These are phyloP conservation scores for Choanephora cucurbitarum DNA, from an alignment of 371 early-diverging fungal genomes.

Conservation along the genomic window DNA sequence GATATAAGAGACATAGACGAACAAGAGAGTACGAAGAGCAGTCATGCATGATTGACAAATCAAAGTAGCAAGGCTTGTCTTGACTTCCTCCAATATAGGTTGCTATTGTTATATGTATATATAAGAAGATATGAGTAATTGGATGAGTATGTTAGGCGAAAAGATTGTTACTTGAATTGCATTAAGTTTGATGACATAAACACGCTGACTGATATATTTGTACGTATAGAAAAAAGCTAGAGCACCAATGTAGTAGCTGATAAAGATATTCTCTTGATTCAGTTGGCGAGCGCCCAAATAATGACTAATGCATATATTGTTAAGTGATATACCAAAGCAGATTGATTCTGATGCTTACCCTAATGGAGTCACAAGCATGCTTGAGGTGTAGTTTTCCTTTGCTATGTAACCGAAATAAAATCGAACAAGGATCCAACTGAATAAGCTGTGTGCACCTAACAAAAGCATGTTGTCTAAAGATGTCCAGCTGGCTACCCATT, in stretches of 20 bases:
- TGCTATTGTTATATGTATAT: slow-evolving; percentile 29
- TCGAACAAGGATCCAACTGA: slow-evolving; percentile 7
- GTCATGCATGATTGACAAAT: slow-evolving; percentile 16
- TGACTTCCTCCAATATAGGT: slow-evolving; percentile 28
- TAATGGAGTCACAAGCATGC: slow-evolving; percentile 12
- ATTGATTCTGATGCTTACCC: slow-evolving; percentile 9
- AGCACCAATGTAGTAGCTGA: slow-evolving; percentile 35
- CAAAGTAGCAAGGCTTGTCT: slow-evolving; percentile 28
- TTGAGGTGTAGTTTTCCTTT: slow-evolving; percentile 13
- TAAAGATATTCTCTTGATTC: slow-evolving; percentile 45
- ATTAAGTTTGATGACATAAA: slow-evolving; percentile 33
- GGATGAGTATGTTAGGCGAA: too few relatives aligned
- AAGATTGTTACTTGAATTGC: slow-evolving; percentile 55
- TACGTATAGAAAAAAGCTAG: slow-evolving; percentile 39
- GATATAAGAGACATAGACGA: slow-evolving; percentile 26
- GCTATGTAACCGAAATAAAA: slow-evolving; percentile 19
- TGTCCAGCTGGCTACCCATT: neutral
- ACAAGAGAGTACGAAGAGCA: slow-evolving; percentile 21
- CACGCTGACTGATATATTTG: slow-evolving; percentile 28
- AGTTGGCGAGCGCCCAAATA: slow-evolving; percentile 40
- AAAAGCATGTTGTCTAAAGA: slow-evolving; percentile 14
- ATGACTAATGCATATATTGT: slow-evolving; percentile 15
- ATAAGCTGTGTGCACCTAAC: slow-evolving; percentile 5
- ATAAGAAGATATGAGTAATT: too few relatives aligned
- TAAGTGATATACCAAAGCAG: neutral